Base-by-base conservation (phyloP, 2,329 filamentous ascomycete species). In the Penicillium brasilianum region DNA sequence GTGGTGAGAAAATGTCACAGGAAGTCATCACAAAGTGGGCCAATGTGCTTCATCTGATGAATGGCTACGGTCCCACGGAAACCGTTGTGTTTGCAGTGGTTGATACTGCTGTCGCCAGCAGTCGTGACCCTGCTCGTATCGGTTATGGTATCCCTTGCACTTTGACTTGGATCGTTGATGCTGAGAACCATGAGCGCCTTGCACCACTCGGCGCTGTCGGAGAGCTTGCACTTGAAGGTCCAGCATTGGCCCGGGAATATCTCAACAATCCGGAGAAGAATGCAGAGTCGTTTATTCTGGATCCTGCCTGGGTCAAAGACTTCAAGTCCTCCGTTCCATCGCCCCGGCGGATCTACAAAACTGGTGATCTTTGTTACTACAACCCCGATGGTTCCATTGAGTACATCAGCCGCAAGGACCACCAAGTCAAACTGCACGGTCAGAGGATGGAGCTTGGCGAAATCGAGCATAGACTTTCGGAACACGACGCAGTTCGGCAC, bases 21-120 rank as follows among this genome's bases (percentile, higher is more conserved):
- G 84, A 87, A 32, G 90, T 96, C 0, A 86, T 90, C 43, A 81
- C 84, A 0, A 83, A 82, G 50, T 97, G 93, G 93, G 84, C 82
- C 14, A 72, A 73, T 22, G 68, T 64, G 11, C 73, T 77, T 0
- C 75, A 74, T 10, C 65, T 83, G 25, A 69, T 76, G 57, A 78
- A 77, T 53, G 72, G 66, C 14, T 79, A 79, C 57, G 77, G 77
- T 3, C 76, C 77, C 3, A 74, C 75, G 7, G 77, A 79, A 51
- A 74, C 73, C 2, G 68, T 69, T 20, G 71, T 76, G 11, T 73
- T 76, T 30, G 73, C 73, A 0, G 65, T 69, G 3, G 32, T 76
- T 13, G 73, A 75, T 16, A 66, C 65, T 8, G 66, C 70, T 13
- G 71, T 75, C 7, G 65, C 69, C n/a, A 52, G 65, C n/a, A 67